Conservation (phyloP, 2,329 filamentous ascomycete genomes). For the Xylariales sp. region DNA sequence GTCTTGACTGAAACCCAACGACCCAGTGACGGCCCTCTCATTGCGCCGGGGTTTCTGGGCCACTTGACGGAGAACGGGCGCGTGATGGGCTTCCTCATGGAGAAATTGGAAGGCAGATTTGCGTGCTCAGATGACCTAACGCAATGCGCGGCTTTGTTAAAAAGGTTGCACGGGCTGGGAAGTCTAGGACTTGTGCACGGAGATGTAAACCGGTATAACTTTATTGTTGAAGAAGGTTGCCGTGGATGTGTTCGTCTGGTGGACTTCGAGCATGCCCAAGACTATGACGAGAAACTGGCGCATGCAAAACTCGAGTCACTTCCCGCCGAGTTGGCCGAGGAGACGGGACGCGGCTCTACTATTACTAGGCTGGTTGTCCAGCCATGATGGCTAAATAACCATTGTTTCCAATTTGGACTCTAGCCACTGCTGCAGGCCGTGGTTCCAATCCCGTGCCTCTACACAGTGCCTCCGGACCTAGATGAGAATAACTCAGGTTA, state of each 20-base stretch:
- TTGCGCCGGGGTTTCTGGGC: constrained; percentile 42
- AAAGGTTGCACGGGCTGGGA: constrained; percentile 35
- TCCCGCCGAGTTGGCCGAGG: constrained; percentile 32
- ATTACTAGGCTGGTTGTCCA: constrained; percentile 22
- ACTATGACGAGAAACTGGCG: constrained; percentile 35
- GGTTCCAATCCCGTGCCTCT: constrained; percentile 25
- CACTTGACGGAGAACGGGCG: constrained; percentile 42
- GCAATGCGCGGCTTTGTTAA: constrained; percentile 38
- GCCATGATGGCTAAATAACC: constrained; percentile 20
- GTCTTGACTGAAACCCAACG: constrained; percentile 29
- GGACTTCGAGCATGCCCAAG: constrained; percentile 37
- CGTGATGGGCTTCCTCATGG: constrained; percentile 42
- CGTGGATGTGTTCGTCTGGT: constrained; percentile 32
- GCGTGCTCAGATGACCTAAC: constrained; percentile 39
- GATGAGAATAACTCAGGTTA: constrained; percentile 27
- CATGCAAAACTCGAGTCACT: constrained; percentile 29
- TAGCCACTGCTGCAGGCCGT: constrained; percentile 27
- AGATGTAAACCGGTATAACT: constrained; percentile 38
- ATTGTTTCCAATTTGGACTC: constrained; percentile 22
- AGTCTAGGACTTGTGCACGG: constrained; percentile 31
- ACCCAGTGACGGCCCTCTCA: constrained; percentile 31
- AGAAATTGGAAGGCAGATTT: constrained; percentile 38
- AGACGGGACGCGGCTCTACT: constrained; percentile 35
- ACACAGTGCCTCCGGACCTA: constrained; percentile 18
- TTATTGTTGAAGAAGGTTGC: constrained; percentile 31